These are phyloP conservation scores for Penicillium aurantiogriseum DNA, from an alignment of 2,329 filamentous ascomycete species.

Conservation along the genomic window DNA sequence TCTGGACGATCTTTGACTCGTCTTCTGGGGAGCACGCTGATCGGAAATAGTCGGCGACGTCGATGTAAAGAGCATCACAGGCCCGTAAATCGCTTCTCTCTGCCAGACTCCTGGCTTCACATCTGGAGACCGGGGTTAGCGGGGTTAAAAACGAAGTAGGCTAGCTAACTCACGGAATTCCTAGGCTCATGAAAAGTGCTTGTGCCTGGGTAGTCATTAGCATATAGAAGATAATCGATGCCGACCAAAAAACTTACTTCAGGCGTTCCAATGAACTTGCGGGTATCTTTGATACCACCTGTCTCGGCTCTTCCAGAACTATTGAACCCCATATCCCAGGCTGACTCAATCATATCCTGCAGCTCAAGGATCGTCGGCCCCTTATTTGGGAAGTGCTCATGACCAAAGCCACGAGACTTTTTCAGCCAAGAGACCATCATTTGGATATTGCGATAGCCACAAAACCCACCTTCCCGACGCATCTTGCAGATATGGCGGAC, in stretches of 20 bases:
- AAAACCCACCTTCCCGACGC: constrained; percentile 82
- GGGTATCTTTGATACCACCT: constrained; percentile 79
- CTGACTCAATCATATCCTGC: constrained; percentile 81
- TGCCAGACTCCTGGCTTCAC: constrained; percentile 61
- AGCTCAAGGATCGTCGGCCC: constrained; percentile 77
- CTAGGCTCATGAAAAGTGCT: constrained; percentile 69
- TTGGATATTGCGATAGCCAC: constrained; percentile 93
- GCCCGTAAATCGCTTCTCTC: constrained; percentile 47
- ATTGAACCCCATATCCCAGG: constrained; percentile 86
- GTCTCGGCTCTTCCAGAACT: constrained; percentile 72
- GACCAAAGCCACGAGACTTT: constrained; percentile 55
- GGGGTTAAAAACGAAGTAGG: not conserved
- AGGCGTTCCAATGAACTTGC: constrained; percentile 93
- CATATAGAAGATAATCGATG: not conserved
- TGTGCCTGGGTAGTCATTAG: constrained; percentile 58
- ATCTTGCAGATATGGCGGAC: constrained; percentile 81
- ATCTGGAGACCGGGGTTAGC: constrained; percentile 38
- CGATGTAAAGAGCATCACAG: constrained; percentile 60
- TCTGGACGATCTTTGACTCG: constrained; percentile 63
- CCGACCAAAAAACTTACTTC: constrained; percentile 58
- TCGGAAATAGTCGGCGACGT: constrained; percentile 73
- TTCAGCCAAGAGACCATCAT: constrained; percentile 81
- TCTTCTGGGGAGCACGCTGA: constrained; percentile 49
- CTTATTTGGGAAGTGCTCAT: constrained; percentile 57
- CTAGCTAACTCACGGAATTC: constrained; percentile 58